These are phyloP conservation scores for Sordaria brevicollis DNA, from an alignment of 495 filamentous ascomycete species.

Conservation along the genomic window DNA sequence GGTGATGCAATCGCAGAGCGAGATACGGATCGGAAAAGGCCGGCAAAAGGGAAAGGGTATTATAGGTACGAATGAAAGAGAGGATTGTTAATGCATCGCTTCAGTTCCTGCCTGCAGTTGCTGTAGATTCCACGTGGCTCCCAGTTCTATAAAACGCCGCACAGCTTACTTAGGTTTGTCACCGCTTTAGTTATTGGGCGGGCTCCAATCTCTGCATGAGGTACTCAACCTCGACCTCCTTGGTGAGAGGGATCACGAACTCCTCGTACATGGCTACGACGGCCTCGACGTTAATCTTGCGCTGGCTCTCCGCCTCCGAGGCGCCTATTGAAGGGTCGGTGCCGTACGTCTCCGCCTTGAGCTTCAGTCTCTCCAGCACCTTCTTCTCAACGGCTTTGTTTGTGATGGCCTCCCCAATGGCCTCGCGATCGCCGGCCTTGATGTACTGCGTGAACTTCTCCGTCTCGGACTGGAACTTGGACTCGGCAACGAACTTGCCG, in stretches of 20 bases:
- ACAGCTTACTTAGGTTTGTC: neutral
- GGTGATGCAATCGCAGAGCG: neutral
- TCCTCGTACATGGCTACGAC: slow-evolving; percentile 94
- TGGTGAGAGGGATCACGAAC: slow-evolving; percentile 92
- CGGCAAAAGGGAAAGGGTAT: neutral
- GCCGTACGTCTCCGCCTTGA: slow-evolving; percentile 94
- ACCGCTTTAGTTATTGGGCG: neutral
- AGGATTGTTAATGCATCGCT: neutral
- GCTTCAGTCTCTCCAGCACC: slow-evolving; percentile 73
- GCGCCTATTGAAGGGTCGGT: slow-evolving; percentile 55
- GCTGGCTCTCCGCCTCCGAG: slow-evolving; percentile 17
- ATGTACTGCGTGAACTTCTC: slow-evolving; percentile 75
- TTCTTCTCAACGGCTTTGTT: slow-evolving; percentile 81
- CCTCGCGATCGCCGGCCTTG: slow-evolving; percentile 61
- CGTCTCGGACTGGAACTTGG: slow-evolving; percentile 84
- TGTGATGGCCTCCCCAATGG: slow-evolving; percentile 84
- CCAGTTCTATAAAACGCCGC: neutral
- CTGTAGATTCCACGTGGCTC: neutral
- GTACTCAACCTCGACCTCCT: slow-evolving; percentile 95
- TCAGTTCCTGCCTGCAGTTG: neutral
- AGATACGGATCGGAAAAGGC: neutral
- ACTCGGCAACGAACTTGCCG: slow-evolving; percentile 97
- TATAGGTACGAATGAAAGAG: neutral
- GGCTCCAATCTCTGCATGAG: slow-evolving; percentile 78
- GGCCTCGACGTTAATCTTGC: slow-evolving; percentile 85